phyloP scores from a whole-genome alignment of 2,329 filamentous ascomycete genomes.

The Thermomyces lanuginosus region DNA sequence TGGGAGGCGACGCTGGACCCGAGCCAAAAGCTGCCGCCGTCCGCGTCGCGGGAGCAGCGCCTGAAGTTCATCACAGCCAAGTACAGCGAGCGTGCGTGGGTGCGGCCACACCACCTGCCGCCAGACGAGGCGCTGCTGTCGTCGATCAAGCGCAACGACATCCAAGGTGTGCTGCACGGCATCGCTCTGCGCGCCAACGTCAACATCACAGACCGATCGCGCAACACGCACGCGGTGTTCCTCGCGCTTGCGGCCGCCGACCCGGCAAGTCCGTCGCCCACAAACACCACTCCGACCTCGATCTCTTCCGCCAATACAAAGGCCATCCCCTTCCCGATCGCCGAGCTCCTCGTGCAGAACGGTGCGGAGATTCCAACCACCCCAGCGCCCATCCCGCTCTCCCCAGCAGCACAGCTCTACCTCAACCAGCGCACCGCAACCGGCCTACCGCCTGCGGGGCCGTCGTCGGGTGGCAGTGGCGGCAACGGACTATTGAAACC shows the following conservation, averaged over 20 bases:
- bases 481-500: conserved; percentile 19
- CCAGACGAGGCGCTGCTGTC: conserved; percentile 80
- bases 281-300: conserved; percentile 21
- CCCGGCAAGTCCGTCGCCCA: conserved; percentile 54
- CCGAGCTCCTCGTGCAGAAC: conserved; percentile 83
- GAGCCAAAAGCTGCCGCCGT: conserved; percentile 53
- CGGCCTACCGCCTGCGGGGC: conserved; percentile 1
- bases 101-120: conserved; percentile 62
- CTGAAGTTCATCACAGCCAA: conserved; percentile 92
- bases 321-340: conserved; percentile 62
- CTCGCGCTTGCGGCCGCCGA: conserved; percentile 85
- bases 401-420: conserved; percentile 63
- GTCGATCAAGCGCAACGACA: conserved; percentile 90
- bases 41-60: conserved; percentile 73
- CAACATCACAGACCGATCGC: conserved; percentile 69
- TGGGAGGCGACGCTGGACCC: conserved; percentile 80
- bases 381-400: conserved; percentile 68
- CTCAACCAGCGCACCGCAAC: conserved; percentile 54
- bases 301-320: too few relatives aligned
- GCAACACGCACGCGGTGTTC: conserved; percentile 78
- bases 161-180: conserved; percentile 81
- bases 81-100: conserved; percentile 70
- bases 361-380: conserved; percentile 69
- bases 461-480: conserved; percentile 44
- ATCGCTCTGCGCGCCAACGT: conserved; percentile 74